A percentile compares a stretch with the other conserved stretches of the same genome.
These are phyloP conservation scores for Eremochloa ophiuroides DNA, from an alignment of 176 grass and related monocot genomes.

Conservation along the genomic window DNA sequence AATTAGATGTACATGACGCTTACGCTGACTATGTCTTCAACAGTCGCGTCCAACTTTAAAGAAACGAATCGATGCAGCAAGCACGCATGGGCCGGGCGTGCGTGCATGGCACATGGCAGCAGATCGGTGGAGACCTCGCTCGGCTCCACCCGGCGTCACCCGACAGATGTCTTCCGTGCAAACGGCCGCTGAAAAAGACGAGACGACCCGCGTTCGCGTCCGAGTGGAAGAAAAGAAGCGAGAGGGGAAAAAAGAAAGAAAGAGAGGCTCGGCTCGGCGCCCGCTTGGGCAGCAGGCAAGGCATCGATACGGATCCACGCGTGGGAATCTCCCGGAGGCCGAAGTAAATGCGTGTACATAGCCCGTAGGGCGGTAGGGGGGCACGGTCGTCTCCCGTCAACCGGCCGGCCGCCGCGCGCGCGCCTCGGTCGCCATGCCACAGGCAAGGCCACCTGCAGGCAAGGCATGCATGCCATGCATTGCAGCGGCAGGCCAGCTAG, in stretches of 20 bases:
- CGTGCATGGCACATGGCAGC: background rate
- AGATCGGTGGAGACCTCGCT: background rate
- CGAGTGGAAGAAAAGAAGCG: background rate
- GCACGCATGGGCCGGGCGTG: background rate
- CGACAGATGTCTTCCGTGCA: slow-evolving; percentile 11
- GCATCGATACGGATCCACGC: background rate
- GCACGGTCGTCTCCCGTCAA: background rate
- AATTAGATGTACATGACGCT: no score
- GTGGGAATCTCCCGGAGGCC: background rate
- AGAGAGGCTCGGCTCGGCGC: background rate
- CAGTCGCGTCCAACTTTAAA: background rate
- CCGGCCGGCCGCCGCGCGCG: background rate
- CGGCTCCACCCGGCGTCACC: background rate
- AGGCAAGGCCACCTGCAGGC: no score
- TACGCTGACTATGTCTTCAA: no score
- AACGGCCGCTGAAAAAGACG: background rate
- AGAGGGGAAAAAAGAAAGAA: background rate
- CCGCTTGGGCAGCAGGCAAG: background rate
- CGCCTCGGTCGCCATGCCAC: background rate
- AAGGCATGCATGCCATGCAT: background rate
- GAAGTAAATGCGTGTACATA: slow-evolving; percentile 10
- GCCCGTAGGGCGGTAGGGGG: slow-evolving; percentile 27
- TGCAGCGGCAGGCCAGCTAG: background rate
- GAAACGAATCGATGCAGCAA: background rate
- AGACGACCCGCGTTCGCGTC: no score